Percentiles rank a stretch among this genome's conserved stretches.
phyloP scores from a whole-genome alignment of 1,139 yeast genomes.

The Suhomyces bolitotheri region DNA sequence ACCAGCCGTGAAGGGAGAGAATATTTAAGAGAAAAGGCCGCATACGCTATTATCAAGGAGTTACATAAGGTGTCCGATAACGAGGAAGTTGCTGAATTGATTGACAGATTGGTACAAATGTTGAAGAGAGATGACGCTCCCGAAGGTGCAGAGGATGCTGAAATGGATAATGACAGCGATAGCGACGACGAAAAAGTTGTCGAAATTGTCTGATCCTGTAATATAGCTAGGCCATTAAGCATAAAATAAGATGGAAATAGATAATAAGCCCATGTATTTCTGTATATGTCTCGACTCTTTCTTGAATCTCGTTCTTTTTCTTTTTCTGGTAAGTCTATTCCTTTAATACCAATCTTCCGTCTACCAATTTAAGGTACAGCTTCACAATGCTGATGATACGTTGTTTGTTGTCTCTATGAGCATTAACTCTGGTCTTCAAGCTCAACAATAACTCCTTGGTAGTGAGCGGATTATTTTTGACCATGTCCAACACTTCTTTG shows the following conservation, averaged over 20 bases:
- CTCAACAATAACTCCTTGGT: constrained; percentile 64
- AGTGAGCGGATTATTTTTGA: constrained; percentile 62
- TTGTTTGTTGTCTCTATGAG: constrained; percentile 68
- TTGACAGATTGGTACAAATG: constrained; percentile 80
- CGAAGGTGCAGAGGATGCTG: constrained; percentile 24
- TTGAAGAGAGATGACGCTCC: constrained; percentile 86
- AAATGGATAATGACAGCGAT: constrained; percentile 33
- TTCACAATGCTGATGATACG: constrained; percentile 69
- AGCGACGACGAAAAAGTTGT: constrained; percentile 47
- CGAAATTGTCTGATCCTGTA: constrained; percentile 44
- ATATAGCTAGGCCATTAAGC: no score
- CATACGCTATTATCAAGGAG: constrained; percentile 82
- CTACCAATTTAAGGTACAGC: constrained; percentile 65
- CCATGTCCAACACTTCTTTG: constrained; percentile 67
- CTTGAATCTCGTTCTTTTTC: no score
- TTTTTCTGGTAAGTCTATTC: constrained; percentile 30
- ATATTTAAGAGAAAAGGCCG: constrained; percentile 70
- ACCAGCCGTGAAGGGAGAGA: constrained; percentile 75
- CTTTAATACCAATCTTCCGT: constrained; percentile 64
- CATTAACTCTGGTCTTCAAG: constrained; percentile 62
- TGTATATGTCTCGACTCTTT: background rate
- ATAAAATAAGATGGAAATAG: no score
- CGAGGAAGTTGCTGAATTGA: constrained; percentile 67
- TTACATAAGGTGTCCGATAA: constrained; percentile 65
- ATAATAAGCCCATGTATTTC: background rate